These are phyloP conservation scores for Alternaria sp. DNA, from an alignment of 2,329 filamentous ascomycete genomes.

Conservation along the genomic window DNA sequence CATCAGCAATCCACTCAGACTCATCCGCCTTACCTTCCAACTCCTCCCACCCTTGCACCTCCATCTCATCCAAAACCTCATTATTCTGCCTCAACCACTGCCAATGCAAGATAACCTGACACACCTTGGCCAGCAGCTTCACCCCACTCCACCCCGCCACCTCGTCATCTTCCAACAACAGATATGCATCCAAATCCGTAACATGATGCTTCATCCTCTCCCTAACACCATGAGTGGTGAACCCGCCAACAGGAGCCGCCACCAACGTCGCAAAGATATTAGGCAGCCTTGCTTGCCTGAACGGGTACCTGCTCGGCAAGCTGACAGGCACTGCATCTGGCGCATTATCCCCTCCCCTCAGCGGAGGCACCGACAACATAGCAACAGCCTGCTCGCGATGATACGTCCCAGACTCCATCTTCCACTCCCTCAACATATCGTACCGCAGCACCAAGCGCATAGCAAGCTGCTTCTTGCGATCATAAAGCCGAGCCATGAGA, in stretches of 20 bases:
- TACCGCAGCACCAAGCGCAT: constrained; percentile 37
- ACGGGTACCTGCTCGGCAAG: background rate
- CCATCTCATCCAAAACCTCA: constrained; percentile 37
- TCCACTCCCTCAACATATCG: constrained; percentile 41
- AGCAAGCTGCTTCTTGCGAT: constrained; percentile 28
- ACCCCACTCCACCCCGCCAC: constrained; percentile 27
- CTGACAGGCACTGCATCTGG: background rate
- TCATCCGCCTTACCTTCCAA: constrained; percentile 36
- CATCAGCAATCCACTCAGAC: constrained; percentile 40
- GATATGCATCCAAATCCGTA: constrained; percentile 35
- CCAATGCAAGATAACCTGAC: constrained; percentile 35
- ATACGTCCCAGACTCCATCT: constrained; percentile 4
- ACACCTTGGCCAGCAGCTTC: constrained; percentile 19
- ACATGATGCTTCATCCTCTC: constrained; percentile 45
- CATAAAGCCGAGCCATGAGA: constrained; percentile 32
- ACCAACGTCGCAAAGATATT: constrained; percentile 40
- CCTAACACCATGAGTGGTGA: constrained; percentile 25
- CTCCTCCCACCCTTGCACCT: constrained; percentile 34
- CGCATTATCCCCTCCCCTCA: background rate
- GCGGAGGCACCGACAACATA: constrained; percentile 15
- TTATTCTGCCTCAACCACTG: constrained; percentile 43
- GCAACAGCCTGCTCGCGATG: constrained; percentile 16
- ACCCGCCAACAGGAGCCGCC: constrained; percentile 27
- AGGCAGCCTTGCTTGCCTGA: constrained; percentile 10
- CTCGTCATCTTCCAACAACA: constrained; percentile 34